phyloP scores from a whole-genome alignment of 306 rosid species.

The Malus asiatica region DNA sequence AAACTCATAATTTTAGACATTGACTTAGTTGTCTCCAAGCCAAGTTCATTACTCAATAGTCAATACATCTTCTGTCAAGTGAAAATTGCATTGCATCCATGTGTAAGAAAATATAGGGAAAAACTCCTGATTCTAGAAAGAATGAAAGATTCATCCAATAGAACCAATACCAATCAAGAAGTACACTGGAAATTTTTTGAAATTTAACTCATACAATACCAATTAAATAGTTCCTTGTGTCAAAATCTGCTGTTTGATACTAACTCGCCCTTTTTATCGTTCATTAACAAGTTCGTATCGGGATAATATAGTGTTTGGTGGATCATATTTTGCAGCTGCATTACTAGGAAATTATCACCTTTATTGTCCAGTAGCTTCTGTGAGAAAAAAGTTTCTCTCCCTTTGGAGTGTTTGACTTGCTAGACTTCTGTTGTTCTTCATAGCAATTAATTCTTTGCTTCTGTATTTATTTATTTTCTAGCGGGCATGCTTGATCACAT shows the following conservation, averaged over 20 bases:
- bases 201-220: not conserved
- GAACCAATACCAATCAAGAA: not conserved
- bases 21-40: not conserved
- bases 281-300: not conserved
- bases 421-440: not conserved
- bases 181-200: not conserved
- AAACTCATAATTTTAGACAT: not conserved
- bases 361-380: not conserved
- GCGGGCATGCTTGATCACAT: not conserved
- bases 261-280: not conserved
- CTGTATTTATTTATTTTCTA: not conserved
- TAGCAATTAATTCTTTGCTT: not conserved
- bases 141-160: not conserved
- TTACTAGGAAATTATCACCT: not conserved
- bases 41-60: too few relatives aligned
- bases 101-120: not conserved
- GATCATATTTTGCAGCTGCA: not conserved
- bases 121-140: not conserved
- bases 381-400: not conserved
- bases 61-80: not conserved
- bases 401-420: not conserved
- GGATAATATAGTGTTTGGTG: not conserved
- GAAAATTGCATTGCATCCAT: not conserved
- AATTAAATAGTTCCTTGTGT: not conserved
- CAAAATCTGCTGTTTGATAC: not conserved